phyloP scores from a whole-genome alignment of 371 early-diverging fungal species.

The Saksenaea oblongispora region DNA sequence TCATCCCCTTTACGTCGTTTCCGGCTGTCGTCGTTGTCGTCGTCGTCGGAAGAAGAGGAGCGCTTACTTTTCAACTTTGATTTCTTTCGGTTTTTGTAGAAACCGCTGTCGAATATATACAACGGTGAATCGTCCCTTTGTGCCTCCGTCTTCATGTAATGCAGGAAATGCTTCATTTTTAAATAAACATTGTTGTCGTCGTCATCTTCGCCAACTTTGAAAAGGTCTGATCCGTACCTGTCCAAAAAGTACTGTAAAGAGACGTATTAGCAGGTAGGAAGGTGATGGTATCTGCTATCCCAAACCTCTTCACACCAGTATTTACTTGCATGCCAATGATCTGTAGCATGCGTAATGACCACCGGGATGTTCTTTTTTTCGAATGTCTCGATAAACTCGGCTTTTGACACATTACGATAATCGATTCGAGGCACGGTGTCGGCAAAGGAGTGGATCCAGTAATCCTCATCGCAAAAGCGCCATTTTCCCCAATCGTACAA shows the following conservation, averaged over 20 bases:
- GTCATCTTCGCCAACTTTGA: slow-evolving; percentile 84
- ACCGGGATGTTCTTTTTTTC: slow-evolving; percentile 65
- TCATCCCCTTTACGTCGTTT: slow-evolving; percentile 15
- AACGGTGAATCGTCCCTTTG: slow-evolving; percentile 76
- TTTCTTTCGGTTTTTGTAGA: slow-evolving; percentile 42
- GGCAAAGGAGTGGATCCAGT: slow-evolving; percentile 46
- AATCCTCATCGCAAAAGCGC: slow-evolving; percentile 50
- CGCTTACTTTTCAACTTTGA: slow-evolving; percentile 19
- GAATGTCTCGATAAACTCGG: slow-evolving; percentile 61
- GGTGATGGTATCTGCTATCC: not conserved
- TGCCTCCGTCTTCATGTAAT: slow-evolving; percentile 59
- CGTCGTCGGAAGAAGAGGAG: slow-evolving; percentile 21
- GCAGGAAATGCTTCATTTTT: slow-evolving; percentile 72
- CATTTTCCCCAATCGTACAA: slow-evolving; percentile 60
- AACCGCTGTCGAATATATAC: slow-evolving; percentile 81
- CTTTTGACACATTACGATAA: slow-evolving; percentile 44
- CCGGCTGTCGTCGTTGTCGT: slow-evolving; percentile 15
- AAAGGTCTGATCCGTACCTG: slow-evolving; percentile 62
- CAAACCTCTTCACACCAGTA: slow-evolving; percentile 66
- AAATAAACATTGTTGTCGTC: slow-evolving; percentile 73
- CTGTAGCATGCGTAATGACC: slow-evolving; percentile 62
- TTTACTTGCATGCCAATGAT: slow-evolving; percentile 61
- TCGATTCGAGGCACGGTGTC: slow-evolving; percentile 54
- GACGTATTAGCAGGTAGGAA: not conserved
- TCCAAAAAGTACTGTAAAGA: slow-evolving; percentile 44